phyloP scores from a whole-genome alignment of 2,329 filamentous ascomycete genomes.

The Calycina herbarum region DNA sequence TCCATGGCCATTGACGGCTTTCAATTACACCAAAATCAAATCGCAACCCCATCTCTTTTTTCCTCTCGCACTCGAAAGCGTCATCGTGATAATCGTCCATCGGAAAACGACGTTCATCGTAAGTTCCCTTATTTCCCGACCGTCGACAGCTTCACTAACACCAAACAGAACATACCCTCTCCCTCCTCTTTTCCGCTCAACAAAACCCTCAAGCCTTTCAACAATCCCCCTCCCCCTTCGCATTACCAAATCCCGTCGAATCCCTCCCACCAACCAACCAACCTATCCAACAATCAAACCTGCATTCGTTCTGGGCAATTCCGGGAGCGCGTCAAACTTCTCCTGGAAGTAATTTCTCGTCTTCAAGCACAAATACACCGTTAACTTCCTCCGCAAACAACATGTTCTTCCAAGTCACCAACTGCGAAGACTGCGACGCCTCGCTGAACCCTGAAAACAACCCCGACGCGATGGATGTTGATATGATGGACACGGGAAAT shows the following conservation, averaged over 20 bases:
- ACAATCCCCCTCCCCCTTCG: constrained; percentile 22
- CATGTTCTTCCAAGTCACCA: constrained; percentile 36
- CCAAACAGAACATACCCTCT: constrained; percentile 49
- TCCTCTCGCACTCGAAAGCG: constrained; percentile 62
- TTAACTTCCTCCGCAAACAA: constrained; percentile 17
- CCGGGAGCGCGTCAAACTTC: constrained; percentile 37
- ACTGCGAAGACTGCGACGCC: constrained; percentile 57
- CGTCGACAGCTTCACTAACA: background rate
- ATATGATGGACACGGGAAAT: constrained; percentile 43
- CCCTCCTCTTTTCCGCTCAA: constrained; percentile 59
- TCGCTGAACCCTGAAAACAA: constrained; percentile 29
- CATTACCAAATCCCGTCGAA: constrained; percentile 22
- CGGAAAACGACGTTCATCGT: constrained; percentile 48
- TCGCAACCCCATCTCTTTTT: constrained; percentile 46
- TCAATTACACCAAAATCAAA: constrained; percentile 33
- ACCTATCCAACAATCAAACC: constrained; percentile 46
- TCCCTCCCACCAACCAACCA: constrained; percentile 21
- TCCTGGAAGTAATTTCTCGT: constrained; percentile 35
- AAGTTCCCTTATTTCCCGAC: constrained; percentile 13
- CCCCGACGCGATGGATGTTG: constrained; percentile 44
- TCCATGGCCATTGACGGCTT: constrained; percentile 39
- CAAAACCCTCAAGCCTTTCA: constrained; percentile 36
- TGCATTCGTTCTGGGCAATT: constrained; percentile 64
- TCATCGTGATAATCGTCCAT: constrained; percentile 58
- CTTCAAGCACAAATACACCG: constrained; percentile 25